phyloP scores from a whole-genome alignment of 2,329 filamentous ascomycete species.

The Xylariaceae sp. region DNA sequence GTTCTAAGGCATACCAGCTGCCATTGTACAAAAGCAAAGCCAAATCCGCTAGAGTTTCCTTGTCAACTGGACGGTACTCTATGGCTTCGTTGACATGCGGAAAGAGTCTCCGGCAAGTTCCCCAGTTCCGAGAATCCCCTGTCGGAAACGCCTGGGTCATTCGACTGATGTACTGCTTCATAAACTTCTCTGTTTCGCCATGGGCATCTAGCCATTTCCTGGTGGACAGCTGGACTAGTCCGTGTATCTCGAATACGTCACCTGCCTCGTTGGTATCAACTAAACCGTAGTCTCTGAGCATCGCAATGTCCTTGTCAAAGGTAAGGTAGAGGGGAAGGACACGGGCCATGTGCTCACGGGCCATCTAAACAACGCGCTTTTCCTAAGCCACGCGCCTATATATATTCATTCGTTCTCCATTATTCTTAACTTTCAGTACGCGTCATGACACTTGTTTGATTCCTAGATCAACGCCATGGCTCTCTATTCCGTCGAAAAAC shows the following conservation, averaged over 20 bases:
- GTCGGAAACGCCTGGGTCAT: slow-evolving; percentile 29
- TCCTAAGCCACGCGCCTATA: too few species aligned
- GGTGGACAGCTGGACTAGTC: slow-evolving; percentile 39
- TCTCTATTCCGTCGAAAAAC: too few species aligned
- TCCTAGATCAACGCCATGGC: too few species aligned
- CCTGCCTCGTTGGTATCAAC: slow-evolving; percentile 25
- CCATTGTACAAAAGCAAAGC: not conserved
- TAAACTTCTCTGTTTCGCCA: slow-evolving; percentile 30
- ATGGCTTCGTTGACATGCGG: slow-evolving; percentile 7
- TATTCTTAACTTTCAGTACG: too few species aligned
- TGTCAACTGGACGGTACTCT: not conserved
- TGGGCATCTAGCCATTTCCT: slow-evolving; percentile 33
- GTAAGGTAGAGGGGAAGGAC: too few species aligned
- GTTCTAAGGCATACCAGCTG: not conserved
- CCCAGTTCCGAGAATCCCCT: slow-evolving; percentile 31
- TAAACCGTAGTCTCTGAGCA: slow-evolving; percentile 38
- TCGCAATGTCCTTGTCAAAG: slow-evolving; percentile 35
- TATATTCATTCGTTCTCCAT: too few species aligned
- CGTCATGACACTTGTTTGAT: too few species aligned
- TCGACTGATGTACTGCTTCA: slow-evolving; percentile 29
- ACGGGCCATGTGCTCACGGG: too few species aligned
- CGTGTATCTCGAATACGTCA: slow-evolving; percentile 40
- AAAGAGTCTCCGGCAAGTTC: slow-evolving; percentile 3
- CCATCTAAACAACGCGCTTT: too few species aligned
- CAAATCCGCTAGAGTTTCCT: slow-evolving; percentile 26